These are phyloP conservation scores for Elaeagnus macrophylla DNA, from an alignment of 306 rosid species.

Conservation along the genomic window DNA sequence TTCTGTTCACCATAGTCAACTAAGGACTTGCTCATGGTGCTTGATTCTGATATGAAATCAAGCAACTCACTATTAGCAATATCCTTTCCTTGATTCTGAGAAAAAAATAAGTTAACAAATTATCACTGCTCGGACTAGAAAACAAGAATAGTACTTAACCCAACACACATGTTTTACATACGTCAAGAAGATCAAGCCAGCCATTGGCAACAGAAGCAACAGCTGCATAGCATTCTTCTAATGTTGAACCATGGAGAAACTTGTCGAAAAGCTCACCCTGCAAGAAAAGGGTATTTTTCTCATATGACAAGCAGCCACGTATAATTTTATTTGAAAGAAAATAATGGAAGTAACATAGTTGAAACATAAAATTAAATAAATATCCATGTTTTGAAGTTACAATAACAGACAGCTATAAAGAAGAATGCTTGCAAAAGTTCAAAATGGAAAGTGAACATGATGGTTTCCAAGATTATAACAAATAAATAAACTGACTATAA, in stretches of 20 bases:
- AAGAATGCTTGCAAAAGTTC: no score
- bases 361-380: background rate
- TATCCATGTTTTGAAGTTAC: no score
- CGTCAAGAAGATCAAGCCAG: slow-evolving; percentile 99
- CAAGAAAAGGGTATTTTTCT: slow-evolving; percentile 18
- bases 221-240: slow-evolving; percentile 82
- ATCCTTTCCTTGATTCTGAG: slow-evolving; percentile 87
- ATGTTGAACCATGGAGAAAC: slow-evolving; percentile 84
- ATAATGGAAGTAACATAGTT: background rate
- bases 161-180: slow-evolving; percentile 31
- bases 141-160: slow-evolving; percentile 12
- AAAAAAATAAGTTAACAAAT: slow-evolving; percentile 5
- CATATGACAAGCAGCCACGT: slow-evolving; percentile 5
- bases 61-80: slow-evolving; percentile 89
- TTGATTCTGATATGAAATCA: slow-evolving; percentile 95
- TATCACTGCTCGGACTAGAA: background rate
- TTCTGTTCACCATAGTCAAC: slow-evolving; percentile 83
- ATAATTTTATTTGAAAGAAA: slow-evolving; percentile 2
- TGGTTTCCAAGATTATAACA: no score
- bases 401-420: no score
- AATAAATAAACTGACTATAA: no score
- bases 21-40: slow-evolving; percentile 99
- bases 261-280: slow-evolving; percentile 97
- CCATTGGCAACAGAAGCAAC: slow-evolving; percentile 84
- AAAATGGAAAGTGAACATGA: no score